Evolutionary conservation across 805 yeast species (phyloP).

Genomic region (Ogataea zsoltii): DNA sequence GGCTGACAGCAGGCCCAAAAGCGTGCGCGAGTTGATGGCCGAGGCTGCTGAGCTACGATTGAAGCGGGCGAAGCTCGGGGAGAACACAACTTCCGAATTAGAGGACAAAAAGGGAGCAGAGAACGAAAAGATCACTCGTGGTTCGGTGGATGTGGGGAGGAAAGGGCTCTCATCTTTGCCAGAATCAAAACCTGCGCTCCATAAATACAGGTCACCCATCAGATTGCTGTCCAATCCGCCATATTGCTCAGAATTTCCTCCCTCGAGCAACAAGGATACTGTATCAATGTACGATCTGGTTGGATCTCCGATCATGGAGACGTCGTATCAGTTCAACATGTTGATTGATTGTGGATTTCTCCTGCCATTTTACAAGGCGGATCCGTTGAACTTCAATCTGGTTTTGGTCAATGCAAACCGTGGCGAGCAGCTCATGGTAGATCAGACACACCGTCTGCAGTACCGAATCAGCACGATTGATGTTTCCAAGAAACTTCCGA

Average conservation of each 20-base stretch:
- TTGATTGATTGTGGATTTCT: slow-evolving; percentile 32
- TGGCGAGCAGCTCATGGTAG: slow-evolving; percentile 31
- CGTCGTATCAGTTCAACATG: slow-evolving; percentile 37
- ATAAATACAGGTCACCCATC: slow-evolving; percentile 25
- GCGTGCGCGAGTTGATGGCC: slow-evolving; percentile 22
- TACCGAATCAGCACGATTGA: slow-evolving; percentile 29
- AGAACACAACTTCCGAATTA: no score
- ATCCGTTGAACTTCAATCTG: slow-evolving; percentile 22
- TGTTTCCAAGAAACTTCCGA: slow-evolving; percentile 30
- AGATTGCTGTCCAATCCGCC: slow-evolving; percentile 26
- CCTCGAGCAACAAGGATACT: slow-evolving; percentile 27
- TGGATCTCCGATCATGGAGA: slow-evolving; percentile 23
- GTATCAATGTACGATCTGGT: slow-evolving; percentile 30
- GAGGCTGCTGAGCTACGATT: slow-evolving; percentile 26
- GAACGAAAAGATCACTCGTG: no score
- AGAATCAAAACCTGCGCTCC: not conserved
- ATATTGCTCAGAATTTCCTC: slow-evolving; percentile 23
- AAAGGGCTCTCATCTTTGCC: no score
- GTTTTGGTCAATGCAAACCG: slow-evolving; percentile 32
- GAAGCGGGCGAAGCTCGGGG: slow-evolving; percentile 4
- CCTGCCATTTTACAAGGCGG: slow-evolving; percentile 22
- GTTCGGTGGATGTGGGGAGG: no score
- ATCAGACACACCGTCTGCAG: slow-evolving; percentile 30
- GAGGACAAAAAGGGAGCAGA: not conserved
- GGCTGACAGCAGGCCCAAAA: not conserved